Base-by-base conservation (phyloP, 768 basidiomycete genomes). In the Candolleomyces eurysporus region DNA sequence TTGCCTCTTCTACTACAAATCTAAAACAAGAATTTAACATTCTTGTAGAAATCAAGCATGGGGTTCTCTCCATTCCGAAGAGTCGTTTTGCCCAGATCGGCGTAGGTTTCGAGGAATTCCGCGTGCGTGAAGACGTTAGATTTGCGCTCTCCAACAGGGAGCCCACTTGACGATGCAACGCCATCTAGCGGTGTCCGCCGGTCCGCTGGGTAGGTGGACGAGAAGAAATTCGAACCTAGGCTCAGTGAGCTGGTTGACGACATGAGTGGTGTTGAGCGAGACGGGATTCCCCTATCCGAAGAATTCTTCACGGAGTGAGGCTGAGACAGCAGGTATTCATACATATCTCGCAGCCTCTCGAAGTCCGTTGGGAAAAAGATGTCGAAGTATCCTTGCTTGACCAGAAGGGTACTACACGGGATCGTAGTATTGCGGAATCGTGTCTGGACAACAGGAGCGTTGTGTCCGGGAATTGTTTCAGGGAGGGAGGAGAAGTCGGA, bases 361-460 rank as follows among this genome's bases (percentile, higher is more conserved):
- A 98, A 98, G 71, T 92, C 79, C 13, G 96, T 98, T 10, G 97
- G 97, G 78, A 99, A 99, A 79, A 99, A 93, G 63, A 98, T 98
- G 73, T 99, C 97, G 73, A 99, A 99, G 77, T 88, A 96, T 8
- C 97, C 97, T 69, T 91, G 96, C 67, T 88, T 88, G 61, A 99
- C 97, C 67, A 96, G 86, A 60, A 97, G 82, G 14, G 92, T 98
- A 64, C 88, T 81, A 68, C 93, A 95, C 4, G 97, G 91, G 2
- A 98, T 89, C 68, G 92, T 95, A 51, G 84, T 83, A 62, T 90
- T 90, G 49, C 84, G 86, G 70, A 91, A 89, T 56, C 94, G 85
- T 26, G 97, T 98, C 76, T 99, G 97, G 22, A 98, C 97, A 22
- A 98, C 97, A 11, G 97, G 97, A 5, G 91, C 92, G 62, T 82